phyloP scores from a whole-genome alignment of 1,284 basidiomycete species.

The Hypsizygus ulmarius region DNA sequence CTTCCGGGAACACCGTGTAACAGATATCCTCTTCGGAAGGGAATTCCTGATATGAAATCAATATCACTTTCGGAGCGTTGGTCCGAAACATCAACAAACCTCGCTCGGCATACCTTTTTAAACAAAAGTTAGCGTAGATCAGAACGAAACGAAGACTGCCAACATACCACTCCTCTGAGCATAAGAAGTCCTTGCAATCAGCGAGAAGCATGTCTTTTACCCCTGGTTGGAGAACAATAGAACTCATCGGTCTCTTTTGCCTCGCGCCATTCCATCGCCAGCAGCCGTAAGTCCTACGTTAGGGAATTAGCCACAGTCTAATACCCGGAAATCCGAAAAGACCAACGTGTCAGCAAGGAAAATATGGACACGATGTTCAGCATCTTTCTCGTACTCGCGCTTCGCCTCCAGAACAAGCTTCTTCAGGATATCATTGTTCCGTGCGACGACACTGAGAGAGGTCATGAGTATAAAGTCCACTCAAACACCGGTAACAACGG shows the following conservation, averaged over 20 bases:
- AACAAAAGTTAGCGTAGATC: conserved; percentile 13
- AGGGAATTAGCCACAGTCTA: conserved; percentile 10
- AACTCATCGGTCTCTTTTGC: conserved; percentile 83
- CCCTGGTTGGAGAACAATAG: conserved; percentile 79
- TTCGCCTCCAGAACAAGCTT: conserved; percentile 81
- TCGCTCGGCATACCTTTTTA: conserved; percentile 75
- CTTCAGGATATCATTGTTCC: conserved; percentile 82
- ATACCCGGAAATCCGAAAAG: conserved; percentile 1
- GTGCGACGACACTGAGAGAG: conserved; percentile 67
- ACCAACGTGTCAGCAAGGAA: conserved; percentile 83
- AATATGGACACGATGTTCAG: conserved; percentile 83
- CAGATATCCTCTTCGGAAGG: conserved; percentile 82
- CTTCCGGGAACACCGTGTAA: conserved; percentile 82
- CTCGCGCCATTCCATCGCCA: conserved; percentile 86
- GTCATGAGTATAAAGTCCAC: conserved; percentile 9
- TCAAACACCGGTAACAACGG: conserved; percentile 16
- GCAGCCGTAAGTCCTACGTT: conserved; percentile 58
- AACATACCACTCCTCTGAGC: conserved; percentile 77
- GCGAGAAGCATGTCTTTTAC: conserved; percentile 85
- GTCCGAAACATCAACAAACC: conserved; percentile 43
- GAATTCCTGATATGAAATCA: conserved; percentile 56
- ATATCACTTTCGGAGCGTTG: background rate
- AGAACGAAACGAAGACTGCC: conserved; percentile 8
- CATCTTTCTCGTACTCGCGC: conserved; percentile 83
- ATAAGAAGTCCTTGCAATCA: conserved; percentile 81